These are phyloP conservation scores for Grigorovia yakushimaensis DNA, from an alignment of 805 yeast species.

Conservation along the genomic window DNA sequence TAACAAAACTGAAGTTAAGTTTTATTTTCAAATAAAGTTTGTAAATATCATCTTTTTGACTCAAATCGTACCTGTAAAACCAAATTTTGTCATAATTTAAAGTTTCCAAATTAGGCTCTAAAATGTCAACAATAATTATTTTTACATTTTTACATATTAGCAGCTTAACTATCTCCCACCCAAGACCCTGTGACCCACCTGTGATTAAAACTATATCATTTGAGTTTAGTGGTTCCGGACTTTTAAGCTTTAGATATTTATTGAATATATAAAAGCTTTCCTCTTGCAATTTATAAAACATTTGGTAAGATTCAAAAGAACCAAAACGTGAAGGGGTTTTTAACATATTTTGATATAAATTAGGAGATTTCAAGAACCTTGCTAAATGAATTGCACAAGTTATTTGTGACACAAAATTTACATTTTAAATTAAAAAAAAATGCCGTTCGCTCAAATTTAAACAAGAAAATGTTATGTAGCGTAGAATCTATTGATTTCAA, in stretches of 20 bases:
- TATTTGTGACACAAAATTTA: background rate
- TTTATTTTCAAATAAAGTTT: conserved; percentile 33
- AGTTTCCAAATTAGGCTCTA: conserved; percentile 20
- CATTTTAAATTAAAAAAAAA: background rate
- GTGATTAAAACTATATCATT: conserved; percentile 54
- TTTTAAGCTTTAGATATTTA: background rate
- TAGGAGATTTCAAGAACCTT: too few relatives aligned
- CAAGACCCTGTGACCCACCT: conserved; percentile 80
- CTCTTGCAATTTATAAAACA: background rate
- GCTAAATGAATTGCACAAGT: too few relatives aligned
- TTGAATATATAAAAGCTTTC: background rate
- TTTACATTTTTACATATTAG: conserved; percentile 37
- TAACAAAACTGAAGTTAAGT: conserved; percentile 44
- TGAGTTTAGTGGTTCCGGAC: background rate
- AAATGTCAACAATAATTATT: conserved; percentile 61
- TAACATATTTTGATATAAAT: too few relatives aligned
- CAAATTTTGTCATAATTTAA: conserved; percentile 32
- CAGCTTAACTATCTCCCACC: conserved; percentile 45
- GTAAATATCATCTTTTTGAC: conserved; percentile 38
- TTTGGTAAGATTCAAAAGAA: background rate
- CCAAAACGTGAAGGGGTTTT: too few relatives aligned
- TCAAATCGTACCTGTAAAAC: conserved; percentile 64
- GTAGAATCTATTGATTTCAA: too few relatives aligned
- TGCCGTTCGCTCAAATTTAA: background rate
- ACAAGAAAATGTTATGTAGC: too few relatives aligned